Evolutionary conservation across 768 basidiomycete genomes (phyloP).

Genomic region (Fistulinella prunicolor): DNA sequence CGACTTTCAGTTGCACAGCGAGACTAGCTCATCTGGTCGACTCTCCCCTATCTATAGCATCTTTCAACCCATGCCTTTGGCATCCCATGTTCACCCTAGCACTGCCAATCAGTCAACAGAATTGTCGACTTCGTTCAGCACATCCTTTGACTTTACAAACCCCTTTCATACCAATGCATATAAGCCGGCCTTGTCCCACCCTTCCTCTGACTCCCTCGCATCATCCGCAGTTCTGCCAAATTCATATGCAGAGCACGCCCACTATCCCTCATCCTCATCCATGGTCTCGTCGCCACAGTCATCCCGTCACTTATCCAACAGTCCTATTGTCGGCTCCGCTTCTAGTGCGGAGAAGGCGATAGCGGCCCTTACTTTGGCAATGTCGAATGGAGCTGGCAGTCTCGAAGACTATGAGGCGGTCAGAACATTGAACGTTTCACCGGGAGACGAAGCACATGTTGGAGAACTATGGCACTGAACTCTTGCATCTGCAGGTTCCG

Average conservation of each 20-base stretch:
- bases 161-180: conserved; percentile 28
- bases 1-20: conserved; percentile 18
- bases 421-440: conserved; percentile 35
- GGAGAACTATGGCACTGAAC: conserved; percentile 59
- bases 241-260: conserved; percentile 3
- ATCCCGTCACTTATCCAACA: conserved; percentile 5
- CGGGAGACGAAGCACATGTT: conserved; percentile 42
- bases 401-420: conserved; percentile 55
- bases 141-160: conserved; percentile 26
- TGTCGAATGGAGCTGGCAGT: conserved; percentile 63
- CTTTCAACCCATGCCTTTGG: conserved; percentile 12
- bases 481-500: background rate
- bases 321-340: conserved; percentile 24
- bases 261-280: conserved; percentile 8
- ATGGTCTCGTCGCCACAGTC: conserved; percentile 14
- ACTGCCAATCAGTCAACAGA: conserved; percentile 12
- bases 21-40: conserved; percentile 13
- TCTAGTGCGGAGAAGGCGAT: conserved; percentile 57
- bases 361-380: conserved; percentile 54
- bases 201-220: conserved; percentile 18
- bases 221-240: conserved; percentile 6
- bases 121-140: conserved; percentile 20
- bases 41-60: conserved; percentile 25
- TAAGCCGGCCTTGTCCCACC: conserved; percentile 14
- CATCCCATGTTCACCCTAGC: conserved; percentile 14